phyloP scores from a whole-genome alignment of 805 yeast species.

The Wickerhamomyces bisporus region DNA sequence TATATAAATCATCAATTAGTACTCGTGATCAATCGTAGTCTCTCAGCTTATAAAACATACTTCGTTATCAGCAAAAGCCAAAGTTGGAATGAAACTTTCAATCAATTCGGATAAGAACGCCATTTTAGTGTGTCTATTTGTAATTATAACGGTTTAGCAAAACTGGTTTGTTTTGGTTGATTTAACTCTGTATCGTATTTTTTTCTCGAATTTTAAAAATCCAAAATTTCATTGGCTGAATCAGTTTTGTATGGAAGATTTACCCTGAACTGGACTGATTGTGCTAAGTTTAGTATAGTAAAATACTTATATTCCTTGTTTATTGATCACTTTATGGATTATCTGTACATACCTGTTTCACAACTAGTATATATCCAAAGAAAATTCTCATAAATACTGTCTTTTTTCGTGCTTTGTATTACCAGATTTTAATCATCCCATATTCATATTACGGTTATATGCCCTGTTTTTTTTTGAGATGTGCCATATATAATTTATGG shows the following conservation, averaged over 20 bases:
- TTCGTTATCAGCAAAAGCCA: constrained; percentile 68
- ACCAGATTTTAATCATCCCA: no score
- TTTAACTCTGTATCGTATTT: background rate
- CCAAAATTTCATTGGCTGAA: background rate
- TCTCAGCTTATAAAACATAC: constrained; percentile 2
- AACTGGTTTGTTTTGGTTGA: no score
- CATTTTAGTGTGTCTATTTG: constrained; percentile 5
- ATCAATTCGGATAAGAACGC: constrained; percentile 47
- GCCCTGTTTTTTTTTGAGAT: no score
- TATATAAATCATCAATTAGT: background rate
- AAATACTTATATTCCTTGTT: no score
- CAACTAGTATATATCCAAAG: no score
- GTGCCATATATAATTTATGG: no score
- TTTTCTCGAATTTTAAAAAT: constrained; percentile 1
- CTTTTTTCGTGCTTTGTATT: no score
- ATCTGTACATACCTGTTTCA: no score
- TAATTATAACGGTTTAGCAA: background rate
- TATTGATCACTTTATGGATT: no score
- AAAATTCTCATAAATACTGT: no score
- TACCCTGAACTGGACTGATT: background rate
- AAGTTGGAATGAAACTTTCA: constrained; percentile 72
- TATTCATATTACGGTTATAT: no score
- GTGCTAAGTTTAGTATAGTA: no score
- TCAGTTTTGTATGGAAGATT: background rate
- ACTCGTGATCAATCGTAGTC: background rate